Percentiles rank a stretch among this genome's conserved stretches.
Evolutionary conservation across 345 rosid genomes (phyloP).

Genomic region (Eutrema japonicum): DNA sequence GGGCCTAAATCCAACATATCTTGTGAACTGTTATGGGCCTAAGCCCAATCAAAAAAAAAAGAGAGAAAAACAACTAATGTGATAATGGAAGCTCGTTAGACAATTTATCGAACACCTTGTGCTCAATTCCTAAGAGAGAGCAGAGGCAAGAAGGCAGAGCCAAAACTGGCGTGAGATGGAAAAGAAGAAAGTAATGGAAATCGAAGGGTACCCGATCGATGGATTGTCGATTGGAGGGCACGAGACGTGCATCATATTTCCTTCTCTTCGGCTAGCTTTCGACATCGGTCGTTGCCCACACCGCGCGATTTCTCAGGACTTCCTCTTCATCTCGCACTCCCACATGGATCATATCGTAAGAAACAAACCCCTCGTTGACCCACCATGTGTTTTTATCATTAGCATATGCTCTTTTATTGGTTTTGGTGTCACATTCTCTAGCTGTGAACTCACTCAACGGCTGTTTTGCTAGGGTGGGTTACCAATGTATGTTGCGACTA

Average conservation of each 20-base stretch:
- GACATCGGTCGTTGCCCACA: conserved; percentile 95
- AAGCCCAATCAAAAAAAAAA: conserved; percentile 29
- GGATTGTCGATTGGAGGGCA: conserved; percentile 95
- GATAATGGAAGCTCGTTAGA: not conserved
- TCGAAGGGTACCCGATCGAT: conserved; percentile 75
- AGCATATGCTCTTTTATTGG: not conserved
- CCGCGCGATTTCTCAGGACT: conserved; percentile 87
- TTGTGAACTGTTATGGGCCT: conserved; percentile 22
- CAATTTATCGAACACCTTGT: conserved; percentile 36
- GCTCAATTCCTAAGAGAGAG: conserved; percentile 13
- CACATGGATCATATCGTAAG: conserved; percentile 97
- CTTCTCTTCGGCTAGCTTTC: conserved; percentile 77
- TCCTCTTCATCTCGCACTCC: conserved; percentile 89
- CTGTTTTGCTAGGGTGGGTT: conserved; percentile 75
- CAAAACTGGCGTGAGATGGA: conserved; percentile 23
- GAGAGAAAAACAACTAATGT: not conserved
- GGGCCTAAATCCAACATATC: too few relatives aligned
- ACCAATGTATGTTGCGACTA: conserved; percentile 95
- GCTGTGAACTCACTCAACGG: not conserved
- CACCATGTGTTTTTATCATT: not conserved
- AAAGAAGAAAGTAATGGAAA: conserved; percentile 47
- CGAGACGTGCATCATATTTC: conserved; percentile 89
- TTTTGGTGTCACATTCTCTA: conserved; percentile 14
- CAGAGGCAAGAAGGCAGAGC: conserved; percentile 10
- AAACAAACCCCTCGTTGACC: not conserved